Conservation (phyloP, 108 stramenopile genomes). For the Cyclotella choctawhatcheeana region DNA sequence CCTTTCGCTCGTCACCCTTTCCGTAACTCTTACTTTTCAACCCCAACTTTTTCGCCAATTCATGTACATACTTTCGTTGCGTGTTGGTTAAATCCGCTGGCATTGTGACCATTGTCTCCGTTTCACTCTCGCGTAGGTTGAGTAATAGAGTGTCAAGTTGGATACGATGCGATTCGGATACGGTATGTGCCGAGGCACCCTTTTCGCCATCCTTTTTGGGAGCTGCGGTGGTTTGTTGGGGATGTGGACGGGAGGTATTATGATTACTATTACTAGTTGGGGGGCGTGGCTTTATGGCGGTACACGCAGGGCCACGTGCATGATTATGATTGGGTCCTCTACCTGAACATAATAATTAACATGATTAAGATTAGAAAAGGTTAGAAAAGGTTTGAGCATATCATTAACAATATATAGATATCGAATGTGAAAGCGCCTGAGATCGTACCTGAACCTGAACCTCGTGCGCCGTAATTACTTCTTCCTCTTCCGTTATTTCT, state of each 20-base stretch:
- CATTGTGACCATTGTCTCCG: conserved; percentile 49
- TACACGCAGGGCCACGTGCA: background rate
- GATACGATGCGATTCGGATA: conserved; percentile 69
- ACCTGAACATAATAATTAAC: background rate
- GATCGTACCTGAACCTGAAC: conserved; percentile 5
- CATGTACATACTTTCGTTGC: conserved; percentile 77
- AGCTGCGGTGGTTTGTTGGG: background rate
- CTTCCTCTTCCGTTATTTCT: conserved; percentile 2
- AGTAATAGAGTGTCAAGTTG: conserved; percentile 59
- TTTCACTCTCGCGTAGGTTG: conserved; percentile 58
- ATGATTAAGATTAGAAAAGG: no score
- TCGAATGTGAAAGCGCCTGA: no score
- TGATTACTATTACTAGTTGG: background rate
- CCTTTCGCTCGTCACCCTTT: conserved; percentile 64
- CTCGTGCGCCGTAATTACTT: background rate
- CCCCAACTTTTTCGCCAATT: conserved; percentile 64
- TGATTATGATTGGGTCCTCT: background rate
- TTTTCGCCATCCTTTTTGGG: conserved; percentile 63
- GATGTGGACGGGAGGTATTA: background rate
- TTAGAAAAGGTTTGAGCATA: no score
- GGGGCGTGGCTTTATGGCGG: conserved; percentile 5
- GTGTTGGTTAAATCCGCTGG: conserved; percentile 78
- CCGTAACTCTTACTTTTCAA: conserved; percentile 68
- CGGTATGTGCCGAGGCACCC: conserved; percentile 72
- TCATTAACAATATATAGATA: no score